Evolutionary conservation across 2,329 filamentous ascomycete species (phyloP).

Genomic region (Colletotrichum spinosum): DNA sequence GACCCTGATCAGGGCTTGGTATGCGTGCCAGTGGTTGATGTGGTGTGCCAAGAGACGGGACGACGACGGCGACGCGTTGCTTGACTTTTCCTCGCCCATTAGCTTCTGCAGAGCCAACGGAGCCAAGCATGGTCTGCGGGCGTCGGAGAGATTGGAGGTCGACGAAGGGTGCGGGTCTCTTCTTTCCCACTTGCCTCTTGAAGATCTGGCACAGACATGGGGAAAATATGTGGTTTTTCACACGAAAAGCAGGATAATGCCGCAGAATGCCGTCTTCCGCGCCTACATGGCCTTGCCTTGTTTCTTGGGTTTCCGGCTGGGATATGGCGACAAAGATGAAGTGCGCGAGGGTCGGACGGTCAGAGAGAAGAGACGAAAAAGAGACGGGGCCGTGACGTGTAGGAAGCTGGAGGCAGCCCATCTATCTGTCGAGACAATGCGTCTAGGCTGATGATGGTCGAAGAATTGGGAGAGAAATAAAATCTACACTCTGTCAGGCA

Average conservation of each 20-base stretch:
- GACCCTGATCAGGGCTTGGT: not conserved
- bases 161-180: constrained; percentile 4
- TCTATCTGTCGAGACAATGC: no score
- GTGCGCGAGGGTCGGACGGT: not conserved
- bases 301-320: not conserved
- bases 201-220: no score
- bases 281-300: constrained; percentile 16
- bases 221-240: no score
- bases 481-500: no score
- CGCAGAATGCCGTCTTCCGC: constrained; percentile 16
- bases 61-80: not conserved
- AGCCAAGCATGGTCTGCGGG: constrained; percentile 23
- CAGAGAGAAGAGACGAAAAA: constrained; percentile 11
- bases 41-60: not conserved
- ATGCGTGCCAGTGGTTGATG: constrained; percentile 8
- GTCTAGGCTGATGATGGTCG: no score
- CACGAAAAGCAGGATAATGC: constrained; percentile 22
- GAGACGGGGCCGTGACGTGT: not conserved
- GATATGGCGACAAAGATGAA: not conserved
- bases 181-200: no score
- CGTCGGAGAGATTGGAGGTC: constrained; percentile 26
- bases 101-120: constrained; percentile 1
- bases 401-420: no score
- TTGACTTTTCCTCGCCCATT: not conserved
- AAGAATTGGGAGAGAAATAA: no score